Conservation (phyloP, 2,329 filamentous ascomycete species). For the Claviceps arundinis region DNA sequence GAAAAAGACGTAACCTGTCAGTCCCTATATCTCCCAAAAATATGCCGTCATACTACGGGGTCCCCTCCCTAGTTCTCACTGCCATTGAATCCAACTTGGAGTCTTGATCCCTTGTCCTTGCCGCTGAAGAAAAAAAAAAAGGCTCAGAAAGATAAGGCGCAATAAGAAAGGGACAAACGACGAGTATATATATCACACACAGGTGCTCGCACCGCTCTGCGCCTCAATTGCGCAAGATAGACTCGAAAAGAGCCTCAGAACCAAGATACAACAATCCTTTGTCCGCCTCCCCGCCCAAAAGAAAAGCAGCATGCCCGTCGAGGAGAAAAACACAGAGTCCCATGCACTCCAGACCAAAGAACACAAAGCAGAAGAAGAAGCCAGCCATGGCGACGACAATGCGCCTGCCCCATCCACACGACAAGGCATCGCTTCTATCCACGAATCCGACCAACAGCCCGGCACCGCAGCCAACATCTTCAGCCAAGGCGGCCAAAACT, state of each 20-base stretch:
- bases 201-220: no score
- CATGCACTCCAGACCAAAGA: not conserved
- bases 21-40: no score
- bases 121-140: no score
- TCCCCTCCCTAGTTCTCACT: no score
- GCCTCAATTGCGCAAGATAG: not conserved
- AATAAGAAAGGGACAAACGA: no score
- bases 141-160: no score
- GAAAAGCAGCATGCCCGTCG: not conserved
- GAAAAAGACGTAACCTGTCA: no score
- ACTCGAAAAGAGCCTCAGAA: not conserved
- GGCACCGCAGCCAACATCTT: constrained; percentile 14
- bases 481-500: constrained; percentile 18
- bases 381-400: not conserved
- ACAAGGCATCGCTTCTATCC: not conserved
- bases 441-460: not conserved
- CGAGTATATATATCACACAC: no score
- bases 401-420: not conserved
- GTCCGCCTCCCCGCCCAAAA: no score
- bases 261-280: not conserved
- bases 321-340: not conserved
- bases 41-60: no score
- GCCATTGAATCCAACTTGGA: no score
- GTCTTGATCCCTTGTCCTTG: no score
- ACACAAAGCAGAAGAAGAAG: not conserved